These are phyloP conservation scores for Aspergillus nidulans DNA, from an alignment of 495 filamentous ascomycete genomes.

Conservation along the genomic window DNA sequence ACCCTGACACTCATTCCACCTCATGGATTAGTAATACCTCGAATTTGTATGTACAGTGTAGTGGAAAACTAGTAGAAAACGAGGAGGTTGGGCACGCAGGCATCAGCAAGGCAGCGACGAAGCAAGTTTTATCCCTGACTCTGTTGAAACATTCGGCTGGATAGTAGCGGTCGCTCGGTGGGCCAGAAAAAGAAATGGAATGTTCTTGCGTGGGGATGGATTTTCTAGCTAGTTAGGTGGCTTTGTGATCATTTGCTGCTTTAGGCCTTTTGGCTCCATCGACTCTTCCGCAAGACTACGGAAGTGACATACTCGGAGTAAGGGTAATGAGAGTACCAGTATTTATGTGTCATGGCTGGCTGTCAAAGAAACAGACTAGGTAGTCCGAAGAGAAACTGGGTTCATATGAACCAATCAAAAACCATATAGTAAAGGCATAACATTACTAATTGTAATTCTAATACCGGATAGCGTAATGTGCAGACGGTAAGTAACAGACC, in stretches of 20 bases:
- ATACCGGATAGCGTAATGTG: neutral
- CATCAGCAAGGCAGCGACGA: neutral
- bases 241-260: neutral
- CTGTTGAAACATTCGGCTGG: neutral
- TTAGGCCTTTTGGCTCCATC: slow-evolving; percentile 1
- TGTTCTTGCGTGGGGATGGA: slow-evolving; percentile 8
- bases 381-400: too few species aligned
- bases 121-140: neutral
- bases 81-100: neutral
- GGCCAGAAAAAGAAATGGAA: slow-evolving; percentile 7
- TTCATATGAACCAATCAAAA: too few species aligned
- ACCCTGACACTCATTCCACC: too few species aligned
- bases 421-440: too few species aligned
- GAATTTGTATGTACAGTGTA: too few species aligned
- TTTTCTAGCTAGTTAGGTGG: neutral
- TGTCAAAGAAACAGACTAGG: too few species aligned
- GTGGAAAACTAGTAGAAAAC: too few species aligned
- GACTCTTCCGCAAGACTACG: neutral
- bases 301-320: too few species aligned
- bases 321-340: too few species aligned
- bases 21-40: too few species aligned
- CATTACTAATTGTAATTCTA: neutral
- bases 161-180: neutral
- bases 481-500: slow-evolving; percentile 7
- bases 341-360: too few species aligned